Evolutionary conservation across 2,329 filamentous ascomycete species (phyloP).

Genomic region (Hypoxylon sp.): DNA sequence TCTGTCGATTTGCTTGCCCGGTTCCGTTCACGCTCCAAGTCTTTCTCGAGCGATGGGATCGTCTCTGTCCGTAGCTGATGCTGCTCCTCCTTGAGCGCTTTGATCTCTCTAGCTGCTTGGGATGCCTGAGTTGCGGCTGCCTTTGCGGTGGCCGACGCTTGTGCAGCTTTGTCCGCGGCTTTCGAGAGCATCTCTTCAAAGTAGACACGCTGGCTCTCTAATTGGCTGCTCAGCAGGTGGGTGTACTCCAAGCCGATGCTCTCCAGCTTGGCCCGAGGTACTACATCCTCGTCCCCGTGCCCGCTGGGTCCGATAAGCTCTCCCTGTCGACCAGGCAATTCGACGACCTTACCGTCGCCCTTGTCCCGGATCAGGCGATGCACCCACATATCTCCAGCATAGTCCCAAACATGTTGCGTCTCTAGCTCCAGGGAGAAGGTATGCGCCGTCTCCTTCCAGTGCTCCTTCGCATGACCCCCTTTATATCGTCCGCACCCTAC

Average conservation of each 20-base stretch:
- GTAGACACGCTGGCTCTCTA: slow-evolving; percentile 91
- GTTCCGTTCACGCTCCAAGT: slow-evolving; percentile 71
- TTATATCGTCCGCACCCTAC: slow-evolving; percentile 96
- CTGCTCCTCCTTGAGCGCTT: slow-evolving; percentile 62
- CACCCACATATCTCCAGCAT: slow-evolving; percentile 93
- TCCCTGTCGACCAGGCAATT: slow-evolving; percentile 70
- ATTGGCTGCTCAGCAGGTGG: slow-evolving; percentile 88
- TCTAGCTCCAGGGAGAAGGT: slow-evolving; percentile 92
- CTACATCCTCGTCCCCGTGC: slow-evolving; percentile 67
- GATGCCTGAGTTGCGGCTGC: slow-evolving; percentile 62
- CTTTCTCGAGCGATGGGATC: slow-evolving; percentile 74
- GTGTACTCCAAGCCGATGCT: slow-evolving; percentile 94
- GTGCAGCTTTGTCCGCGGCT: slow-evolving; percentile 85
- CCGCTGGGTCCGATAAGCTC: slow-evolving; percentile 42
- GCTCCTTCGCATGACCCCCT: slow-evolving; percentile 88
- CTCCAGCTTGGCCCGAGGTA: slow-evolving; percentile 73
- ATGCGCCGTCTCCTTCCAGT: slow-evolving; percentile 90
- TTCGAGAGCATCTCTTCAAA: slow-evolving; percentile 93
- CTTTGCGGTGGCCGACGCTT: slow-evolving; percentile 73
- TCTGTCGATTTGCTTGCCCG: slow-evolving; percentile 76
- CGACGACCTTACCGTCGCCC: slow-evolving; percentile 88
- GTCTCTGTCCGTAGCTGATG: slow-evolving; percentile 60
- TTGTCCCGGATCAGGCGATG: slow-evolving; percentile 95
- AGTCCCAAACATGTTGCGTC: slow-evolving; percentile 98
- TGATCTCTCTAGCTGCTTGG: slow-evolving; percentile 58